Evolutionary conservation across 345 rosid genomes (phyloP).

Genomic region (Barbarea vulgaris): DNA sequence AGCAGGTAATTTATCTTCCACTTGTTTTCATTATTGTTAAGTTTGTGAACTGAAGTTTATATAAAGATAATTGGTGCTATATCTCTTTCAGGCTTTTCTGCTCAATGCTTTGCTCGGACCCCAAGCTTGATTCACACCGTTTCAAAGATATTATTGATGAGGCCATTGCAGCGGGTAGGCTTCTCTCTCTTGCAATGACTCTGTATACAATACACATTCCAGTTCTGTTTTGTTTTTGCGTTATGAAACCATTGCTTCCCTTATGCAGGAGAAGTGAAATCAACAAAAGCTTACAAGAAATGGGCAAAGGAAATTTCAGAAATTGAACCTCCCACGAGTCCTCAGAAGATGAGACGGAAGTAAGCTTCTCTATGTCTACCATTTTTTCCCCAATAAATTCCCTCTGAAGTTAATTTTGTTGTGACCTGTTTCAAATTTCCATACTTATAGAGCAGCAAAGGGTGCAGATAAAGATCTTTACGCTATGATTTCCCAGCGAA

Average conservation of each 20-base stretch:
- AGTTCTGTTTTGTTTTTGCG: conserved; percentile 2
- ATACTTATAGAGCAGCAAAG: conserved; percentile 47
- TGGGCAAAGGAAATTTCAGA: conserved; percentile 74
- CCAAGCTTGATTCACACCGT: conserved; percentile 89
- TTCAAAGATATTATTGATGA: conserved; percentile 77
- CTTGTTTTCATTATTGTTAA: conserved; percentile 5
- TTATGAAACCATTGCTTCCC: not conserved
- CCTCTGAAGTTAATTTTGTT: not conserved
- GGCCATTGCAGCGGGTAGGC: conserved; percentile 67
- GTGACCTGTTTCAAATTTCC: conserved; percentile 2
- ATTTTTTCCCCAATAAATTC: not conserved
- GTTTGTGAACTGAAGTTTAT: not conserved
- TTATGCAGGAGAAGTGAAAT: conserved; percentile 65
- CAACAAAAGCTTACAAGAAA: conserved; percentile 76
- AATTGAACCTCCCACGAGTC: conserved; percentile 71
- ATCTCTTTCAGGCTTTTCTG: conserved; percentile 70
- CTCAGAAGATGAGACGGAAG: conserved; percentile 58
- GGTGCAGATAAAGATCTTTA: conserved; percentile 59
- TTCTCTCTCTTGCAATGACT: not conserved
- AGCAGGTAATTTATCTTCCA: conserved; percentile 50
- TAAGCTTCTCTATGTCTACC: conserved; percentile 43
- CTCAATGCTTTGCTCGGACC: conserved; percentile 90
- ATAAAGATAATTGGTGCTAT: not conserved
- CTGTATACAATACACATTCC: not conserved
- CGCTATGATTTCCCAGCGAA: conserved; percentile 66